Base-by-base conservation (phyloP, 108 stramenopile genomes). In the Fistulifera pelliculosa region DNA sequence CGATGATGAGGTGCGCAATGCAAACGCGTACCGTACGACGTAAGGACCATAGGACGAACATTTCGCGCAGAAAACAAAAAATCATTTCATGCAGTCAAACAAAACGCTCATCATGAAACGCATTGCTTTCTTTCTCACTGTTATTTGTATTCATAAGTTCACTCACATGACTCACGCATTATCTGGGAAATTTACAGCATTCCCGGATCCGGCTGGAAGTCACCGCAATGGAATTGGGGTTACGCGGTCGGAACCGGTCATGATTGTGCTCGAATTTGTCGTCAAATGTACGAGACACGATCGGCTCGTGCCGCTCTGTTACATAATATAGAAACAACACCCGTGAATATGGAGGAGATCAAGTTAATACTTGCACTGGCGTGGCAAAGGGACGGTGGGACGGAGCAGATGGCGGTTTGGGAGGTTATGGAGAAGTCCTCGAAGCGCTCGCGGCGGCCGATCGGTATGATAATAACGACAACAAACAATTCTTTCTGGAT, bases 211-310 rank as follows among this genome's bases (percentile, higher is more conserved):
- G 80, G 81, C 11, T 90, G 87, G 87, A 71, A 57, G 18, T 79
- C 79, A 2, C 54, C 74, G 1, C 25, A 70, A 35, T 90, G 87
- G 87, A 82, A 85, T 41, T 90, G 87, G 87, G 87, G 87, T 27
- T 83, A 44, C 49, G 87, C 81, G 4, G 47, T 27, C 19, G 83
- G 87, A 15, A 90, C 87, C 10, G 87, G 83, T 23, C 87, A 85
- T 52, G 87, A 90, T 45, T 85, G 83, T 60, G 87, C 87, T 6
- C 51, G 59, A 10, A 81, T 90, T 47, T 83, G 87, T 54, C 68
- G 87, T 27, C 64, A 61, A n/a, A 57, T 61, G 27, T 83, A 77
- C 64, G 31, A 47, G 10, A 59, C 65, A n/a, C 25, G 47, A 16
- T 42, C 63, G 25, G 60, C 66, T 41, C 64, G 87, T 53, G 22